Percentiles rank a stretch among this genome's conserved stretches.
Conservation (phyloP, 2,329 filamentous ascomycete genomes). For the Xylaria sp. region DNA sequence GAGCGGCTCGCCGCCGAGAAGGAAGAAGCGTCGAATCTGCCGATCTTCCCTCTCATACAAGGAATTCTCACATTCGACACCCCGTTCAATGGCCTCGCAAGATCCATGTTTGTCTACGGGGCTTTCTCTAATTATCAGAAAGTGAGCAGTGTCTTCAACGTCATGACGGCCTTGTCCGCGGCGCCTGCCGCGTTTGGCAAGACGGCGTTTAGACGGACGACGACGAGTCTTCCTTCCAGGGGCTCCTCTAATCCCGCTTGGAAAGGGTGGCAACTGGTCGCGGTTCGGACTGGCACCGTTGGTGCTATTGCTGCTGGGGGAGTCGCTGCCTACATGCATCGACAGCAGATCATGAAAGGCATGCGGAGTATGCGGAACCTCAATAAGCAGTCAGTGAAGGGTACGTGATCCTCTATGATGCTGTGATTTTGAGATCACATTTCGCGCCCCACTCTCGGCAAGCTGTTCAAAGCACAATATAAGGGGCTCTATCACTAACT, state of each 20-base stretch:
- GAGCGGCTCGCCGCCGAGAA: conserved; percentile 64
- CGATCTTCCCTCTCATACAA: conserved; percentile 83
- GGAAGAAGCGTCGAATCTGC: conserved; percentile 49
- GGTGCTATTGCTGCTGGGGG: conserved; percentile 84
- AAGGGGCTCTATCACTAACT: conserved; percentile 2
- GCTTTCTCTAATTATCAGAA: conserved; percentile 70
- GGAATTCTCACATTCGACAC: conserved; percentile 88
- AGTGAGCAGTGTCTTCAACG: conserved; percentile 66
- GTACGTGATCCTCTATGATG: conserved; percentile 9
- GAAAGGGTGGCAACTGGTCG: conserved; percentile 71
- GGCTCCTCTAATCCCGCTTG: conserved; percentile 55
- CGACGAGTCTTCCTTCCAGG: conserved; percentile 39
- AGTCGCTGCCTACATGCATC: conserved; percentile 83
- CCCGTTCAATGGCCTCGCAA: conserved; percentile 76
- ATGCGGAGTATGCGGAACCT: conserved; percentile 60
- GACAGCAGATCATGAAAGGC: conserved; percentile 70
- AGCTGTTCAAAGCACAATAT: not conserved
- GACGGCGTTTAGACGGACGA: conserved; percentile 51
- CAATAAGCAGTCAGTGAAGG: conserved; percentile 59
- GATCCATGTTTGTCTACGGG: conserved; percentile 70
- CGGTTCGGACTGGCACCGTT: conserved; percentile 83
- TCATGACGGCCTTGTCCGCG: conserved; percentile 65
- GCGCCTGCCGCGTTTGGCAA: conserved; percentile 58
- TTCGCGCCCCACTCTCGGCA: not conserved
- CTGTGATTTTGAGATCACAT: too few species aligned